Conservation (phyloP, 306 rosid genomes). For the Pterocarpus macrocarpus region DNA sequence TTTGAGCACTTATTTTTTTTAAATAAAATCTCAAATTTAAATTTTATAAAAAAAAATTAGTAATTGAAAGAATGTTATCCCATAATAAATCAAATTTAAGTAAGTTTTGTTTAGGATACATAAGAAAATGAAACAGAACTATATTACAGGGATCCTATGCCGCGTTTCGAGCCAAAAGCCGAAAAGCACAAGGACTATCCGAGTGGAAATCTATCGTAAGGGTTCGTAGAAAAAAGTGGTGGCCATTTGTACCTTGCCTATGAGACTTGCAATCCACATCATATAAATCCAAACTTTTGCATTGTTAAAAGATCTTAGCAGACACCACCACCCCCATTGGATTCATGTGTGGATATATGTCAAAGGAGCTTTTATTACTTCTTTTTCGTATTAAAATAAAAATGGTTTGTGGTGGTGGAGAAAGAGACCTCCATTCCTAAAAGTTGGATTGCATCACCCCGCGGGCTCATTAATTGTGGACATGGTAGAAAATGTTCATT, state of each 20-base stretch:
- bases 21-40: no score
- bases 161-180: neutral
- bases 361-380: neutral
- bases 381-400: no score
- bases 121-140: neutral
- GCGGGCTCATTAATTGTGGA: neutral
- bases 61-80: no score
- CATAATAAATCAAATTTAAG: no score
- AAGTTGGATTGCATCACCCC: neutral
- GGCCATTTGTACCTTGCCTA: neutral
- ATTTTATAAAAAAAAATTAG: no score
- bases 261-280: slow-evolving; percentile 11
- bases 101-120: no score
- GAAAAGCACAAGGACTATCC: slow-evolving; percentile 23
- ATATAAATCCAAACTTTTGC: slow-evolving; percentile 6
- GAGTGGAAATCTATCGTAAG: slow-evolving; percentile 39
- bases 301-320: neutral
- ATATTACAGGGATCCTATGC: neutral
- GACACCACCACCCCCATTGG: neutral
- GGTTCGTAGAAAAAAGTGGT: slow-evolving; percentile 19
- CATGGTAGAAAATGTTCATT: neutral
- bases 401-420: neutral
- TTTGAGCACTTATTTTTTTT: no score
- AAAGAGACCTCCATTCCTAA: slow-evolving; percentile 15
- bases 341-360: neutral